A percentile compares a stretch with the other conserved stretches of the same genome.
Conservation (phyloP, 108 stramenopile genomes). For the Licmophora abbreviata region DNA sequence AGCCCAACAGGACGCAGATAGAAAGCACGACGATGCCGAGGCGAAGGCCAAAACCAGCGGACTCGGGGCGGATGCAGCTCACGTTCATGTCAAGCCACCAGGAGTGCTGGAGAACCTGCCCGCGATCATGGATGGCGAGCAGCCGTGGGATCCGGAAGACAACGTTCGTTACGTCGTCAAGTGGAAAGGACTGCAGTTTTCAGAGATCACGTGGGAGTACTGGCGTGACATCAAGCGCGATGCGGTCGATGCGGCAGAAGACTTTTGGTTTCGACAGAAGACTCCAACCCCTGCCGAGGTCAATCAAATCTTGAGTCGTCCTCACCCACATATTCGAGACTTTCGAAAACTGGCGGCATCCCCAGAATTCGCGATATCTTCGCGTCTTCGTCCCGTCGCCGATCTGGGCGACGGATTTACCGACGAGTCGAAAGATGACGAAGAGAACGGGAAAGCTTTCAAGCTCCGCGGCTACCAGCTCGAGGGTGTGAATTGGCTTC, state of each 20-base stretch:
- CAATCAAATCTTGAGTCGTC: slow-evolving; percentile 16
- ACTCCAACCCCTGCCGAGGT: slow-evolving; percentile 46
- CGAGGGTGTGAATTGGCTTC: slow-evolving; percentile 96
- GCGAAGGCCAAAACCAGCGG: slow-evolving; percentile 14
- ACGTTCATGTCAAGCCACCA: too few relatives aligned
- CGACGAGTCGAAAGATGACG: slow-evolving; percentile 18
- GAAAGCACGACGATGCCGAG: slow-evolving; percentile 11
- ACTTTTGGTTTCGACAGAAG: slow-evolving; percentile 73
- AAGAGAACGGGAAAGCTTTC: slow-evolving; percentile 33
- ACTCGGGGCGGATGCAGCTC: neutral
- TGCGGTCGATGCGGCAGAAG: slow-evolving; percentile 69
- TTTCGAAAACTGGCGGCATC: slow-evolving; percentile 76
- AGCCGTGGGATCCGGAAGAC: slow-evolving; percentile 78
- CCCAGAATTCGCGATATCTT: slow-evolving; percentile 61
- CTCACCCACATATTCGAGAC: slow-evolving; percentile 67
- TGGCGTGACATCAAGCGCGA: slow-evolving; percentile 82
- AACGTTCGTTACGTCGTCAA: slow-evolving; percentile 82
- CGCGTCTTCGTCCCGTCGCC: slow-evolving; percentile 34
- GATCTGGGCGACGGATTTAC: slow-evolving; percentile 11
- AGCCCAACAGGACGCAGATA: slow-evolving; percentile 34
- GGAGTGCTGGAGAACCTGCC: neutral
- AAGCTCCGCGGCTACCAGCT: slow-evolving; percentile 90
- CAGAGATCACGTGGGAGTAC: slow-evolving; percentile 87
- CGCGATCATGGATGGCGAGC: slow-evolving; percentile 15
- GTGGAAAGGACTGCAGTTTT: slow-evolving; percentile 73